Conservation (phyloP, 2,329 filamentous ascomycete species). For the Huntiella abstrusa region DNA sequence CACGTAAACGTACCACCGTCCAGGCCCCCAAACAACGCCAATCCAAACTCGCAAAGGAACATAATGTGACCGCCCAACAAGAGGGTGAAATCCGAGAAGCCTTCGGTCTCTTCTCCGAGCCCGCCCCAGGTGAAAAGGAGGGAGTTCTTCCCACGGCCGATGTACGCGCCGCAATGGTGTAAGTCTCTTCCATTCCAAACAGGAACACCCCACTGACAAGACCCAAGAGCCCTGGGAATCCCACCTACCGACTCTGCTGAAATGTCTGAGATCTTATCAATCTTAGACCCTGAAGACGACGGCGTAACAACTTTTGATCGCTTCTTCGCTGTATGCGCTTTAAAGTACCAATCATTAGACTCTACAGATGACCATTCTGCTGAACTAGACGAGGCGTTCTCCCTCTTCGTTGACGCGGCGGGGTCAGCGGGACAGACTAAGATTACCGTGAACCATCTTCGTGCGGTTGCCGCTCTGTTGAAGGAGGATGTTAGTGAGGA, state of each 20-base stretch:
- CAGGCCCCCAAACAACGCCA: conserved; percentile 31
- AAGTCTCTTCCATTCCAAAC: conserved; percentile 17
- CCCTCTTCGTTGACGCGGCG: conserved; percentile 48
- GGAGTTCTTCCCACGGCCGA: conserved; percentile 50
- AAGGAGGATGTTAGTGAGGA: conserved; percentile 74
- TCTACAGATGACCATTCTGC: conserved; percentile 33
- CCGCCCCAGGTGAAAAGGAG: conserved; percentile 51
- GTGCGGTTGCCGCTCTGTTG: conserved; percentile 58
- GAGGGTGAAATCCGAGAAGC: conserved; percentile 85
- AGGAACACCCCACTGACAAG: neutral
- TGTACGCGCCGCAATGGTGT: conserved; percentile 57
- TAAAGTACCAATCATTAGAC: conserved; percentile 53
- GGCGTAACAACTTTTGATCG: conserved; percentile 62
- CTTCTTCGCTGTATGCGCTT: conserved; percentile 74
- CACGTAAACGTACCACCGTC: conserved; percentile 32
- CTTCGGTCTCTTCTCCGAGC: conserved; percentile 62
- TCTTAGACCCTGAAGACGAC: conserved; percentile 65
- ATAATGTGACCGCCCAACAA: conserved; percentile 67
- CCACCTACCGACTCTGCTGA: conserved; percentile 44
- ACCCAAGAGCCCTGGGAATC: conserved; percentile 58
- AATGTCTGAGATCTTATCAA: conserved; percentile 54
- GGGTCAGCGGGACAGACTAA: conserved; percentile 18
- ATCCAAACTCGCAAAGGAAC: conserved; percentile 82
- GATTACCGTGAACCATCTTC: conserved; percentile 68
- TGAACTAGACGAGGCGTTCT: conserved; percentile 68